phyloP scores from a whole-genome alignment of 2,329 filamentous ascomycete genomes.

The Pyricularia pennisetigena region DNA sequence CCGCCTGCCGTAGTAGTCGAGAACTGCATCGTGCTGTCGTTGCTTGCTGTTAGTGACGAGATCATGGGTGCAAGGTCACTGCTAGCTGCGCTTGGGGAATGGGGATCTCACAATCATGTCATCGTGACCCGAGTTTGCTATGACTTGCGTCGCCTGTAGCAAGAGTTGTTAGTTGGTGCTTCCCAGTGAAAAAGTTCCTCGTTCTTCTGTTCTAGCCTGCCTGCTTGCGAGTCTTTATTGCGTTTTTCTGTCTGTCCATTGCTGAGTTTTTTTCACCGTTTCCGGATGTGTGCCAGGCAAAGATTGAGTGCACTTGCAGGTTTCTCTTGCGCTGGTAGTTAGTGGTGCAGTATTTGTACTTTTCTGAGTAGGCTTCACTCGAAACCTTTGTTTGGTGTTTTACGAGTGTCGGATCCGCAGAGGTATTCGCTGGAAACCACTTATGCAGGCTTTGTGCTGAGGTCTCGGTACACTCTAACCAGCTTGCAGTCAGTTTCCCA shows the following conservation, averaged over 20 bases:
- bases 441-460: not conserved
- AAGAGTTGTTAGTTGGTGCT: not conserved
- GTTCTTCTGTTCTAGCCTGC: not conserved
- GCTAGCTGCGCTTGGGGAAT: not conserved
- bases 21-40: conserved; percentile 82
- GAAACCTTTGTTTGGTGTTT: not conserved
- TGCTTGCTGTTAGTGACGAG: conserved; percentile 7
- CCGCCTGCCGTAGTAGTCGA: conserved; percentile 96
- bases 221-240: not conserved
- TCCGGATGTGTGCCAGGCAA: not conserved
- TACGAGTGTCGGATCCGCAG: not conserved
- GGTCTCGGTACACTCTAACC: not conserved
- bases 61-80: not conserved
- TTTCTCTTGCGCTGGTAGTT: not conserved
- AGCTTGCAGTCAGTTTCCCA: not conserved
- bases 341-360: not conserved
- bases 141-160: conserved; percentile 52
- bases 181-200: not conserved
- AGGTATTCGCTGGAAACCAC: not conserved
- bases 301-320: not conserved
- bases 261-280: not conserved
- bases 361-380: not conserved
- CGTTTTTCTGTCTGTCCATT: not conserved
- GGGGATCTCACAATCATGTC: conserved; percentile 88
- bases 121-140: conserved; percentile 85